Evolutionary conservation across 2,329 filamentous ascomycete species (phyloP), one percentile per base, ranked within the genome.

Genomic region (Clonostachys rhizophaga): DNA sequence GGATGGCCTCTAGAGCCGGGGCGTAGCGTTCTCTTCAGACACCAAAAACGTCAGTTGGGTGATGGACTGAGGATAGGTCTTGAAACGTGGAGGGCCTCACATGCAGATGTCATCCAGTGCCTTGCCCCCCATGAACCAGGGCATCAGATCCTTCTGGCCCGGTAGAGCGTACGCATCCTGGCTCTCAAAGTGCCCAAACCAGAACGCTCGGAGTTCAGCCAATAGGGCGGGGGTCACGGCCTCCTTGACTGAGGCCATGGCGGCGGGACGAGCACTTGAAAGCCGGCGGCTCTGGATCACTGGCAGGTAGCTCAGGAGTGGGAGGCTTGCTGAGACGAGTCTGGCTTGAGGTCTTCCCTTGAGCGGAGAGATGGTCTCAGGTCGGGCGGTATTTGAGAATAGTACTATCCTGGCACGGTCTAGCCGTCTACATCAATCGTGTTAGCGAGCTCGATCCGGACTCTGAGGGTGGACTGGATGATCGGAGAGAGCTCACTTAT

Each of bases 61-160:
- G 11, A 43, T n/a, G 2, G 6, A 18, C 9, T 6, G 14, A 11
- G 33, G 34, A 3, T 10, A 11, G 14, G 18, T 12, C n/a, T 42
- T 16, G 13, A 14, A 24, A 18, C 16, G 13, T 17, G 11, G 7
- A 8, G 10, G 11, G 12, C 4, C 65, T 53, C 55, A 65, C 66
- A 60, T 50, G 59, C 67, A 70, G 18, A 54, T n/a, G 8, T 54
- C 47, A 47, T 70, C 67, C 4, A 70, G 58, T 18, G 62, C 61
- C 17, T 57, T 53, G 14, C 62, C 59, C 5, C 63, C 58, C 36
- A 53, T 51, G 56, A 64, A 70, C 68, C 67, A 70, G 4, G 58
- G 60, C 45, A 53, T 55, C 16, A 55, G 50, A 13, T 64, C 52
- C 3, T 56, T 54, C 5, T 42, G 40, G 6, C 51, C 52, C 24